Conservation (phyloP, 2,329 filamentous ascomycete species). For the Cercospora sojina region DNA sequence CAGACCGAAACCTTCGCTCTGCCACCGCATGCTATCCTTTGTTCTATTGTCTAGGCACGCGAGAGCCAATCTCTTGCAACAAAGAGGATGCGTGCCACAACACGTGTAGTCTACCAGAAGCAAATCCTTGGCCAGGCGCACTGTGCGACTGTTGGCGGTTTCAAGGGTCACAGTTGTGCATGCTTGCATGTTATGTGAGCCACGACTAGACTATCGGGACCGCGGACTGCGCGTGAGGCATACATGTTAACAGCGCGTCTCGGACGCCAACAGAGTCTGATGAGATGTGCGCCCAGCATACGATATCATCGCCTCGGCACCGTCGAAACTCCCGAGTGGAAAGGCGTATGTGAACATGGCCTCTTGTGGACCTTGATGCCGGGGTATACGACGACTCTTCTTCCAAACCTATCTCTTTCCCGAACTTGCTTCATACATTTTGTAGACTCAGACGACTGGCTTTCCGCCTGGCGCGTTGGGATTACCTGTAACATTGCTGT, state of each 20-base stretch:
- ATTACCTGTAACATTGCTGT: conserved; percentile 30
- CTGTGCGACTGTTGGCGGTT: neutral
- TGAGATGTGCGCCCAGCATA: neutral
- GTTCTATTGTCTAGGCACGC: neutral
- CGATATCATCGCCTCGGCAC: neutral
- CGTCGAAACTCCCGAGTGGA: neutral
- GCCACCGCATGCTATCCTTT: neutral
- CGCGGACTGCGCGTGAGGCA: neutral
- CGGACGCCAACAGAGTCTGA: neutral
- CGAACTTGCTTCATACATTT: conserved; percentile 15
- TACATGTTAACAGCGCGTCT: neutral
- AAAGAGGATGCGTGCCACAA: neutral
- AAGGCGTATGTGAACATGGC: neutral
- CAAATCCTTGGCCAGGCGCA: neutral
- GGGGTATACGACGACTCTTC: conserved; percentile 8
- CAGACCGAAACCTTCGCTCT: neutral
- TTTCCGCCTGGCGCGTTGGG: conserved; percentile 27
- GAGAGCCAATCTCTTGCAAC: neutral
- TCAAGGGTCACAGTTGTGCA: neutral
- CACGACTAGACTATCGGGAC: neutral
- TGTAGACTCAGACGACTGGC: conserved; percentile 11
- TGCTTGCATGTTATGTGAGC: too few relatives aligned
- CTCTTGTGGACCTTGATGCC: neutral
- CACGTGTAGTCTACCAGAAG: neutral
- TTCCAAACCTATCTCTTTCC: neutral